A percentile compares a stretch with the other conserved stretches of the same genome.
These are phyloP conservation scores for Solanum medicagineum DNA, from an alignment of 257 asterid genomes.

Conservation along the genomic window DNA sequence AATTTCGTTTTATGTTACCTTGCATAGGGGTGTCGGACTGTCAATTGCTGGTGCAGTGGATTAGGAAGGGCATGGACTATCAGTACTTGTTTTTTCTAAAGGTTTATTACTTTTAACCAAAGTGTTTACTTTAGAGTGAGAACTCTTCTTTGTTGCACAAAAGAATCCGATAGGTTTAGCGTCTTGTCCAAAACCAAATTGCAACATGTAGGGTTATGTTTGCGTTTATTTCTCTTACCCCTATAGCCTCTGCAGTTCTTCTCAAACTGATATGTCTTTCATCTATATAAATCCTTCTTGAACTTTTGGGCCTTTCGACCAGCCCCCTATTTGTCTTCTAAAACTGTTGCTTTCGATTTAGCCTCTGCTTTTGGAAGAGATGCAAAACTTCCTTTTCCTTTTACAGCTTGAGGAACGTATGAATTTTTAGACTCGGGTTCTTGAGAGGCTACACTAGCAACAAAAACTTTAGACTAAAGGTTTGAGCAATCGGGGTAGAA, in stretches of 20 bases:
- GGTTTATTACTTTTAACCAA: constrained; percentile 11
- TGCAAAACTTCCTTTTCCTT: neutral
- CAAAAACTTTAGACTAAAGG: constrained; percentile 10
- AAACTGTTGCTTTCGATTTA: constrained; percentile 10
- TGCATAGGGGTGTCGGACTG: constrained; percentile 3
- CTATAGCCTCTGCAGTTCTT: constrained; percentile 4
- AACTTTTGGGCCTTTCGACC: too few relatives aligned
- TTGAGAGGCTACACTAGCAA: constrained; percentile 7
- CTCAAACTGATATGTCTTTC: constrained; percentile 47
- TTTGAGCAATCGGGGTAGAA: constrained; percentile 3
- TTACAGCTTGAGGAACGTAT: neutral
- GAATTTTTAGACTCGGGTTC: constrained; percentile 2
- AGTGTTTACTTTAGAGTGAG: constrained; percentile 20
- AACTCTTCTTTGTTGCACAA: constrained; percentile 23
- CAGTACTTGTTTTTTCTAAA: constrained; percentile 9
- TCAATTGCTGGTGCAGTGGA: constrained; percentile 1
- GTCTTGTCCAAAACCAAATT: constrained; percentile 3
- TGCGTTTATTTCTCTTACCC: too few relatives aligned
- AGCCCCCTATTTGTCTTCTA: neutral
- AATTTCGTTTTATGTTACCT: constrained; percentile 13
- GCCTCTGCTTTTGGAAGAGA: constrained; percentile 23
- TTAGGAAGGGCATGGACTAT: neutral
- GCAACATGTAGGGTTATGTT: neutral
- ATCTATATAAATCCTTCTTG: constrained; percentile 10
- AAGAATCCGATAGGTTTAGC: constrained; percentile 25